phyloP scores from a whole-genome alignment of 2,329 filamentous ascomycete species.

The Truncatella angustata region DNA sequence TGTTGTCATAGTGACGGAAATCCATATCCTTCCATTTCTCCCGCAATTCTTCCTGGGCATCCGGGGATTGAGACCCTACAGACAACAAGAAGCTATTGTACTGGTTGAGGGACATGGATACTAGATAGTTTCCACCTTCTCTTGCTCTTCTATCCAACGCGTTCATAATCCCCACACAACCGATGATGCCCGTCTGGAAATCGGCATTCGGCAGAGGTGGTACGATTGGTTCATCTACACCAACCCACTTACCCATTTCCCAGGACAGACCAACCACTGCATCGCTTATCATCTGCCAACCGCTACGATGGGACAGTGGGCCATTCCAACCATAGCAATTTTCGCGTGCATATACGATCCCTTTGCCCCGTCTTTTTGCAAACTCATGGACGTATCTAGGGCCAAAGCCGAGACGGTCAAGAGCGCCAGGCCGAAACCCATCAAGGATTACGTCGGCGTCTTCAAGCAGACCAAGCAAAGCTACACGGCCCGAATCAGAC shows the following conservation, averaged over 20 bases:
- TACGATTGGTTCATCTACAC: slow-evolving; percentile 25
- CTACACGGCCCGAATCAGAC: slow-evolving; percentile 43
- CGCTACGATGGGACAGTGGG: slow-evolving; percentile 62
- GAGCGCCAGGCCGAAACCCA: slow-evolving; percentile 65
- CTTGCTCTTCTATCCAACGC: slow-evolving; percentile 11
- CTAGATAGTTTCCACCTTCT: slow-evolving; percentile 23
- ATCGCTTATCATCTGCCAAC: slow-evolving; percentile 54
- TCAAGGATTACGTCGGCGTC: slow-evolving; percentile 67
- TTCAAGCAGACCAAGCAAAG: slow-evolving; percentile 57
- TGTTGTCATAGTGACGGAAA: slow-evolving; percentile 27
- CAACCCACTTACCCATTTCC: slow-evolving; percentile 29
- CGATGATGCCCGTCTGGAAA: slow-evolving; percentile 15
- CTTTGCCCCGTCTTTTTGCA: slow-evolving; percentile 55
- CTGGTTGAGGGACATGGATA: slow-evolving; percentile 28
- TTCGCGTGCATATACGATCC: slow-evolving; percentile 66
- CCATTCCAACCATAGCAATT: slow-evolving; percentile 65
- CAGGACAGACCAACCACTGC: slow-evolving; percentile 30
- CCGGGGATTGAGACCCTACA: slow-evolving; percentile 23
- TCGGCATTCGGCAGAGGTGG: slow-evolving; percentile 14
- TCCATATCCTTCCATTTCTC: slow-evolving; percentile 26
- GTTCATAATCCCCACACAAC: slow-evolving; percentile 26
- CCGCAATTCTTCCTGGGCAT: slow-evolving; percentile 20
- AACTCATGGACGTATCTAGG: slow-evolving; percentile 50
- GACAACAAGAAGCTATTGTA: slow-evolving; percentile 29
- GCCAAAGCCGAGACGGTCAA: slow-evolving; percentile 63